Evolutionary conservation across 805 yeast genomes (phyloP).

Genomic region (Ogataea degrootiae): DNA sequence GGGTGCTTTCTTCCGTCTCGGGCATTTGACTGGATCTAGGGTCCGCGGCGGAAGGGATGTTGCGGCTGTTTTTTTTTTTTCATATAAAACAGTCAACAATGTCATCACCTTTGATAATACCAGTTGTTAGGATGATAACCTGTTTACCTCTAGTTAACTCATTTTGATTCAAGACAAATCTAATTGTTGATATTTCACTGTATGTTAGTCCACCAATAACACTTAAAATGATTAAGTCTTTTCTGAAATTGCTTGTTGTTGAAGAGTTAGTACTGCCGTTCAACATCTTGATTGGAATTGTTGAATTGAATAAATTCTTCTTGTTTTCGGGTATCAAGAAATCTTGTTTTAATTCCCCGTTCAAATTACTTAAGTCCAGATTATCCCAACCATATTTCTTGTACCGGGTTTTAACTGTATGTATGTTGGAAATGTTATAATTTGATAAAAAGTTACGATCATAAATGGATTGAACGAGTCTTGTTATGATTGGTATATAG

Average conservation of each 20-base stretch:
- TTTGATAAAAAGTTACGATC: conserved; percentile 44
- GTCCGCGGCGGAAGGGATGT: too few species aligned
- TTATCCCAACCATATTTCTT: conserved; percentile 39
- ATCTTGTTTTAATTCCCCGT: conserved; percentile 32
- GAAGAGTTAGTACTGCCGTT: conserved; percentile 4
- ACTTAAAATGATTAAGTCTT: conserved; percentile 41
- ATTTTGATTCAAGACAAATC: conserved; percentile 49
- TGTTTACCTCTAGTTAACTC: conserved; percentile 29
- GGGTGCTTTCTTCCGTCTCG: too few species aligned
- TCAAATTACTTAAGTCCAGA: conserved; percentile 37
- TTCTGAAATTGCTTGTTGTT: conserved; percentile 5
- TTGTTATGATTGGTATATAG: conserved; percentile 66
- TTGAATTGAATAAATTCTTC: conserved; percentile 21
- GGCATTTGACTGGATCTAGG: too few species aligned
- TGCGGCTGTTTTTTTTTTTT: not conserved
- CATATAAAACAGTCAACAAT: conserved; percentile 22
- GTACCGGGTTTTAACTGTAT: conserved; percentile 18
- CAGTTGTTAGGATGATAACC: conserved; percentile 40
- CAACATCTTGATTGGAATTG: conserved; percentile 20
- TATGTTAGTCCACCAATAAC: conserved; percentile 83
- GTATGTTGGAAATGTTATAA: conserved; percentile 26
- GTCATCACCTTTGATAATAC: conserved; percentile 35
- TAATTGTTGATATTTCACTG: conserved; percentile 73
- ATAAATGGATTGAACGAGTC: conserved; percentile 68
- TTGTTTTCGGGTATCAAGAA: conserved; percentile 29